These are phyloP conservation scores for Paraphaeosphaeria sporulosa DNA, from an alignment of 2,329 filamentous ascomycete species.

Conservation along the genomic window DNA sequence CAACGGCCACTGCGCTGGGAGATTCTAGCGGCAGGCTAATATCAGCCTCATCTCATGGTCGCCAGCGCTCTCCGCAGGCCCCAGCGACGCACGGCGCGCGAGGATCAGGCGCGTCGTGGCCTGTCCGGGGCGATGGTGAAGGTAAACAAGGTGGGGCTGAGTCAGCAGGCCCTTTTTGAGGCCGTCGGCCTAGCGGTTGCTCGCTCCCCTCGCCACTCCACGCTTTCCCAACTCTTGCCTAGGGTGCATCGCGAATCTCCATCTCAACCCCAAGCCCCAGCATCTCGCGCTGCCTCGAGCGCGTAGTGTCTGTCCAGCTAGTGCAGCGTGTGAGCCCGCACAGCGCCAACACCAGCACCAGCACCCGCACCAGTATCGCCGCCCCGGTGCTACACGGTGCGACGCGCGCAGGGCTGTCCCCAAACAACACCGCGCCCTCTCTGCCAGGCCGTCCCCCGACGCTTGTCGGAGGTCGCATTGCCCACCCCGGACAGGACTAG, in stretches of 20 bases:
- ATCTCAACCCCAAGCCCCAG: conserved; percentile 35
- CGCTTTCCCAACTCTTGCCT: conserved; percentile 48
- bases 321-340: background rate
- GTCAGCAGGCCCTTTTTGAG: conserved; percentile 26
- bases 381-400: conserved; percentile 41
- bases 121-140: background rate
- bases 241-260: conserved; percentile 50
- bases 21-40: conserved; percentile 18
- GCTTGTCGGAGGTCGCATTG: conserved; percentile 12
- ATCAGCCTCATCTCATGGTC: conserved; percentile 17
- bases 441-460: conserved; percentile 2
- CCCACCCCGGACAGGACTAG: background rate
- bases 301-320: conserved; percentile 7
- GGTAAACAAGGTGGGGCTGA: conserved; percentile 19
- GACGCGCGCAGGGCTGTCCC: conserved; percentile 23
- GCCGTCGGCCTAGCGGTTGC: conserved; percentile 21
- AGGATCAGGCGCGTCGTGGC: conserved; percentile 11
- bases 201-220: conserved; percentile 35
- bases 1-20: conserved; percentile 13
- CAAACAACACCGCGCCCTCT: background rate
- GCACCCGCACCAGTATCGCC: background rate
- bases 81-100: conserved; percentile 21
- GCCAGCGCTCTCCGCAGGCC: background rate
- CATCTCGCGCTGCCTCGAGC: conserved; percentile 9
- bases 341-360: background rate